A percentile compares a stretch with the other conserved stretches of the same genome.
Evolutionary conservation across 495 filamentous ascomycete species (phyloP).

Genomic region (Podospora conica): DNA sequence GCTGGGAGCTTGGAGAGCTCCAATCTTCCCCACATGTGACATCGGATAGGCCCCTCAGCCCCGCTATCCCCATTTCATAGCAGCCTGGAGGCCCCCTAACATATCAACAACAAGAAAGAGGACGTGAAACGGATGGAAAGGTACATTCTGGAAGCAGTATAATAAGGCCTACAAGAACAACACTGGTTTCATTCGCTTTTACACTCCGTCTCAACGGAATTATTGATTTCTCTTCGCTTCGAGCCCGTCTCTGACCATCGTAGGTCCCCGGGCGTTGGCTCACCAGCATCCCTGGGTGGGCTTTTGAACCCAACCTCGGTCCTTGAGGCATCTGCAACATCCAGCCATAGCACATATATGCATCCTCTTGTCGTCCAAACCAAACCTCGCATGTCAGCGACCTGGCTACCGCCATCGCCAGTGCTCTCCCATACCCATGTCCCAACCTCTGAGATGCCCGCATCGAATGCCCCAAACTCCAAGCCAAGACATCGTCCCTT

Average conservation of each 20-base stretch:
- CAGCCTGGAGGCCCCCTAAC: too few species aligned
- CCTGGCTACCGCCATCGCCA: neutral
- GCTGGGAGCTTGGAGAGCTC: neutral
- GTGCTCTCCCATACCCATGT: neutral
- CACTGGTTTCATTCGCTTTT: neutral
- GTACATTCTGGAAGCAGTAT: neutral
- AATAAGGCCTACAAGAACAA: neutral
- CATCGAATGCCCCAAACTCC: neutral
- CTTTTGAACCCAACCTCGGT: neutral
- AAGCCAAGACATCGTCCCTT: neutral
- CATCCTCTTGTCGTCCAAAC: neutral
- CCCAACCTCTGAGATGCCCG: constrained; percentile 3
- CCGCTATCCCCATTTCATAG: neutral
- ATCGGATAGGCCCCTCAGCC: neutral
- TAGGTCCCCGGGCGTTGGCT: neutral
- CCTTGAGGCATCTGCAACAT: neutral
- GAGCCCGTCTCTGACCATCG: neutral
- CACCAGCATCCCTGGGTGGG: neutral
- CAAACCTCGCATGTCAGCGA: neutral
- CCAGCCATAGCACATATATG: neutral
- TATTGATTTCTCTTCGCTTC: too few species aligned
- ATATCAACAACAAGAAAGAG: neutral
- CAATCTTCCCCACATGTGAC: neutral
- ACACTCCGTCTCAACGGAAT: too few species aligned
- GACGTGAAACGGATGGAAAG: too few species aligned